Evolutionary conservation across 768 basidiomycete species (phyloP).

Genomic region (Termitomyces sp.): DNA sequence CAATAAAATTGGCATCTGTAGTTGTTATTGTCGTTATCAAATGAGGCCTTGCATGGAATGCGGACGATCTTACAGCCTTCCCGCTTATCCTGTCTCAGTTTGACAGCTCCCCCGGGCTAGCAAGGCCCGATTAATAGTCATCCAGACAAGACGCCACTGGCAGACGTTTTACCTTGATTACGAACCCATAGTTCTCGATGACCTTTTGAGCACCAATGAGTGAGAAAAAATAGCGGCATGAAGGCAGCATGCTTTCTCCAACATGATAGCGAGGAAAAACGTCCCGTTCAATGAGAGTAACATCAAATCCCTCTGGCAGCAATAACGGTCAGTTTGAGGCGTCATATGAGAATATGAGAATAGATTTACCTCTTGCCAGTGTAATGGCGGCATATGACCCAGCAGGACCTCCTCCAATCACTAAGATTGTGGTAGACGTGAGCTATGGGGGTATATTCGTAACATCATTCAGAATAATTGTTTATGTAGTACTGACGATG

Average conservation of each 20-base stretch:
- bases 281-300: conserved; percentile 39
- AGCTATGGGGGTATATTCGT: no score
- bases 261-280: conserved; percentile 43
- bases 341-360: conserved; percentile 17
- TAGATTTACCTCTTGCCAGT: conserved; percentile 32
- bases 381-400: conserved; percentile 41
- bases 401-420: conserved; percentile 42
- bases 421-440: conserved; percentile 22
- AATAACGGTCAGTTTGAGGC: no score
- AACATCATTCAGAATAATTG: no score
- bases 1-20: conserved; percentile 54
- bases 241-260: conserved; percentile 30
- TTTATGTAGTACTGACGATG: no score
- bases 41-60: no score
- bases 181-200: conserved; percentile 25
- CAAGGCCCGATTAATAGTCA: not conserved
- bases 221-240: conserved; percentile 20
- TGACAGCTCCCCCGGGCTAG: conserved; percentile 57
- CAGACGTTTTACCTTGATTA: conserved; percentile 17
- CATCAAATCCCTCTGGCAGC: conserved; percentile 35
- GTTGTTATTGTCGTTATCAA: not conserved
- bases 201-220: conserved; percentile 18
- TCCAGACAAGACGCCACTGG: no score
- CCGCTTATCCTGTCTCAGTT: conserved; percentile 46
- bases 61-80: conserved; percentile 44